Evolutionary conservation across 2,329 filamentous ascomycete genomes (phyloP).

Genomic region (Penicillium decumbens): DNA sequence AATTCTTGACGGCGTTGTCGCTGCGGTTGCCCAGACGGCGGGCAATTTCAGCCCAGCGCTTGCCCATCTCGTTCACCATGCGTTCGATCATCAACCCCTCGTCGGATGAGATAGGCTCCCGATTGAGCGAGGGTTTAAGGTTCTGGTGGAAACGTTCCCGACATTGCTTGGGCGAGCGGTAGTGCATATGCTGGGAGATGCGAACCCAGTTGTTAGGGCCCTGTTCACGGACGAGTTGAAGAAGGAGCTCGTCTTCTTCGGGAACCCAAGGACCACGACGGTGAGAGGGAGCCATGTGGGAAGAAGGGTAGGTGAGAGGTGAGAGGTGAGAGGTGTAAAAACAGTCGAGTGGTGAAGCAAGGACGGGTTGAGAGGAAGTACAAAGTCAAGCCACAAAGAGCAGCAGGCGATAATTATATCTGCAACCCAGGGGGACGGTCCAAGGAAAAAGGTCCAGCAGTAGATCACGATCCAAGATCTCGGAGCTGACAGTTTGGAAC

Average conservation of each 20-base stretch:
- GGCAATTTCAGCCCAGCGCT: conserved; percentile 90
- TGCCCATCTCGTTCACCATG: conserved; percentile 72
- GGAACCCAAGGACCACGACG: conserved; percentile 80
- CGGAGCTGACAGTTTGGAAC: conserved; percentile 36
- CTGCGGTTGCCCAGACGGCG: conserved; percentile 75
- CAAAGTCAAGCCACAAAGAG: conserved; percentile 21
- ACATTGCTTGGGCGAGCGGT: conserved; percentile 88
- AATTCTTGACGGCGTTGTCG: conserved; percentile 96
- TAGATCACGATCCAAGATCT: conserved; percentile 41
- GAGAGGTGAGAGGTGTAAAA: no score
- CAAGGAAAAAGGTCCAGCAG: conserved; percentile 29
- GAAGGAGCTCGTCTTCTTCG: conserved; percentile 66
- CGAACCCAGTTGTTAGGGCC: conserved; percentile 85
- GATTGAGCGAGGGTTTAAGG: conserved; percentile 70
- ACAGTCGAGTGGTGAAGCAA: not conserved
- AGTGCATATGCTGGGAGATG: conserved; percentile 69
- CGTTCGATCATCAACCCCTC: conserved; percentile 71
- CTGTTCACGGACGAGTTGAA: conserved; percentile 65
- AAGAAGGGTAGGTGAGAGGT: not conserved
- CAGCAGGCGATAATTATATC: conserved; percentile 26
- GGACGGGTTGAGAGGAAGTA: not conserved
- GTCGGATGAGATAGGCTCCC: conserved; percentile 65
- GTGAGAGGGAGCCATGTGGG: conserved; percentile 48
- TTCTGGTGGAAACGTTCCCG: conserved; percentile 93
- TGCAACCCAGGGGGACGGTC: conserved; percentile 34